Conservation (phyloP, 2,329 filamentous ascomycete genomes). For the Fusarium tuaranense region DNA sequence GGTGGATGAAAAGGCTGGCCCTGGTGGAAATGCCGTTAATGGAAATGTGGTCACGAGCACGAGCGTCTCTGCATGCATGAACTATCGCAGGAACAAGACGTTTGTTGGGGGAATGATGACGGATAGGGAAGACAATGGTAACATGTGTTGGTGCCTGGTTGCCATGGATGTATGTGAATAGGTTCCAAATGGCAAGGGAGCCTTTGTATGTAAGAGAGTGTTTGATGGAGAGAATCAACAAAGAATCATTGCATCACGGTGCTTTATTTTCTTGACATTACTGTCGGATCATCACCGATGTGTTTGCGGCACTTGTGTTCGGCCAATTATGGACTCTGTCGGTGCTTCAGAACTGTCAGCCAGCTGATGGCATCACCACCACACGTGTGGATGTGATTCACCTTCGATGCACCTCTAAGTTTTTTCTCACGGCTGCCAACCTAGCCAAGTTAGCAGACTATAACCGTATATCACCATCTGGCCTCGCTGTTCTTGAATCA, state of each 20-base stretch:
- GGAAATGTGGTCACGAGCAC: conserved; percentile 13
- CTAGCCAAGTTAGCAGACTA: neutral
- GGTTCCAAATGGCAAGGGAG: neutral
- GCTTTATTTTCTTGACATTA: neutral
- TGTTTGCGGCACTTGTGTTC: neutral
- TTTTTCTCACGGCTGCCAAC: neutral
- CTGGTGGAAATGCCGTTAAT: neutral
- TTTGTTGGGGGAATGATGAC: conserved; percentile 1
- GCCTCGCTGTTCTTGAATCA: neutral
- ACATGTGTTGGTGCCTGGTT: conserved; percentile 1
- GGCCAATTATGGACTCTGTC: neutral
- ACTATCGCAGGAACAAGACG: conserved; percentile 2
- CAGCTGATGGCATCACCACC: neutral
- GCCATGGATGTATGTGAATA: neutral
- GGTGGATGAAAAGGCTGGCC: neutral
- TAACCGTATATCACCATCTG: neutral
- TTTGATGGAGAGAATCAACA: conserved; percentile 18
- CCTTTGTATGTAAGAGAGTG: conserved; percentile 5
- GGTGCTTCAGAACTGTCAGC: conserved; percentile 5
- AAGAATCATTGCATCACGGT: conserved; percentile 8
- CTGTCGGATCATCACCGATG: neutral
- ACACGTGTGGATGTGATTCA: conserved; percentile 3
- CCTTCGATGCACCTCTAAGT: neutral
- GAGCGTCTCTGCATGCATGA: conserved; percentile 12
- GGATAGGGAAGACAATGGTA: neutral